These are phyloP conservation scores for Cryomyces minteri DNA, from an alignment of 495 filamentous ascomycete genomes.

Conservation along the genomic window DNA sequence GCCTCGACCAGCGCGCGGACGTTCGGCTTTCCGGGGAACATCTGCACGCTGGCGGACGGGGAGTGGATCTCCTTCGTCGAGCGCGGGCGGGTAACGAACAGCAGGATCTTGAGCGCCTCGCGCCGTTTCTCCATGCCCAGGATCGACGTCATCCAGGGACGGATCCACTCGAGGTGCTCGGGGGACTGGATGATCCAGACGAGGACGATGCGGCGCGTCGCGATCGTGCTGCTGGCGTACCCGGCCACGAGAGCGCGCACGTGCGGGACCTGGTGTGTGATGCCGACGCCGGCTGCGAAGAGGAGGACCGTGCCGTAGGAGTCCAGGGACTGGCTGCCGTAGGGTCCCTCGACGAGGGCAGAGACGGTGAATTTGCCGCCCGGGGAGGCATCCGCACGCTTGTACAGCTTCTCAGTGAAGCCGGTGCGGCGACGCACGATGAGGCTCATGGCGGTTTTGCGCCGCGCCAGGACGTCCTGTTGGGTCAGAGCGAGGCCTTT, in stretches of 20 bases:
- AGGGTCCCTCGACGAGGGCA: slow-evolving; percentile 69
- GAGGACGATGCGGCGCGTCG: slow-evolving; percentile 61
- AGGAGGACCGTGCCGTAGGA: slow-evolving; percentile 83
- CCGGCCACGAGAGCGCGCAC: slow-evolving; percentile 61
- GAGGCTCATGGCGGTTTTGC: slow-evolving; percentile 44
- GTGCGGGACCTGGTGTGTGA: slow-evolving; percentile 88
- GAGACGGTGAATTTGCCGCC: slow-evolving; percentile 29
- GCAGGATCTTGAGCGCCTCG: slow-evolving; percentile 62
- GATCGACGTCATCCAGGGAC: slow-evolving; percentile 82
- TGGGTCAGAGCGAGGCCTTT: slow-evolving; percentile 18
- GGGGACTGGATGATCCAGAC: slow-evolving; percentile 84
- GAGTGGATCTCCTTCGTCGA: slow-evolving; percentile 52
- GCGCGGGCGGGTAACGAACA: slow-evolving; percentile 74
- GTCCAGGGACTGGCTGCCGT: slow-evolving; percentile 43
- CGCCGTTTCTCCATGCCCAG: slow-evolving; percentile 58
- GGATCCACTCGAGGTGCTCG: slow-evolving; percentile 81
- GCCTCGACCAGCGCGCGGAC: slow-evolving; percentile 55
- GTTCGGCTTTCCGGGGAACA: slow-evolving; percentile 70
- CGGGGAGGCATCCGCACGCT: slow-evolving; percentile 30
- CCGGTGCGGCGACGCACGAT: slow-evolving; percentile 73
- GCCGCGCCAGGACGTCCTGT: slow-evolving; percentile 17
- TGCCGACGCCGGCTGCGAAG: slow-evolving; percentile 82
- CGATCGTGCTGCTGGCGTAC: slow-evolving; percentile 53
- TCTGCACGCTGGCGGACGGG: slow-evolving; percentile 57
- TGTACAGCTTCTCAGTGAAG: slow-evolving; percentile 69